phyloP scores from a whole-genome alignment of 108 stramenopile species.

The Skeletonema menzelii region DNA sequence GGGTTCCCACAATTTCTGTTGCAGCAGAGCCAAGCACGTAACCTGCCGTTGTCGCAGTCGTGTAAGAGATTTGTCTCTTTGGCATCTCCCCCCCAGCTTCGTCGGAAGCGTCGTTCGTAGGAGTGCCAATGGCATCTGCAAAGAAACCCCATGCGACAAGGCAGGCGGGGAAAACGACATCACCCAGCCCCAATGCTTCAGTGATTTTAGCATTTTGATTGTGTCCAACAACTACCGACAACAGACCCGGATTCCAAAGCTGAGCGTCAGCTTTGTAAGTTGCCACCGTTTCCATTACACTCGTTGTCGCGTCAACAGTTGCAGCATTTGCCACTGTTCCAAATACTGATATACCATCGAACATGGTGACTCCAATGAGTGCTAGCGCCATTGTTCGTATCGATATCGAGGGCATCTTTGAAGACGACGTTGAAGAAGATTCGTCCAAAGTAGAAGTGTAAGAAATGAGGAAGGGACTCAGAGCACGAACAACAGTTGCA shows the following conservation, averaged over 20 bases:
- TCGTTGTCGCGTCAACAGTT: not conserved
- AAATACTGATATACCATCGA: constrained; percentile 30
- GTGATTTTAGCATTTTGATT: constrained; percentile 16
- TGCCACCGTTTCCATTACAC: constrained; percentile 1
- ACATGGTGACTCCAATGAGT: constrained; percentile 22
- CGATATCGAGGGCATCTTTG: constrained; percentile 7
- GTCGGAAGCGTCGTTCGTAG: not conserved
- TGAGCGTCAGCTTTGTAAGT: not conserved
- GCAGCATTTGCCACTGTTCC: constrained; percentile 37
- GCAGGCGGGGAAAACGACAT: constrained; percentile 59
- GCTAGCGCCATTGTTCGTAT: constrained; percentile 26
- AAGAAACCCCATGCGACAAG: constrained; percentile 43
- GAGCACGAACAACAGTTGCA: constrained; percentile 50
- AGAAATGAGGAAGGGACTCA: constrained; percentile 28
- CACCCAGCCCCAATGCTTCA: constrained; percentile 56
- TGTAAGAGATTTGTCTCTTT: constrained; percentile 13
- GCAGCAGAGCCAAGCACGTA: constrained; percentile 46
- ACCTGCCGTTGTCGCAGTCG: constrained; percentile 30
- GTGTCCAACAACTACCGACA: constrained; percentile 42
- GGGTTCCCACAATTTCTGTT: constrained; percentile 47
- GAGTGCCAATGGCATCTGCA: constrained; percentile 19
- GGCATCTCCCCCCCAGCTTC: not conserved
- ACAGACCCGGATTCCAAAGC: constrained; percentile 53
- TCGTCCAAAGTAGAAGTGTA: not conserved
- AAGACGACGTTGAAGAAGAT: constrained; percentile 16